These are phyloP conservation scores for Gonapodya prolifera DNA, from an alignment of 192 early-diverging fungal genomes.

Conservation along the genomic window DNA sequence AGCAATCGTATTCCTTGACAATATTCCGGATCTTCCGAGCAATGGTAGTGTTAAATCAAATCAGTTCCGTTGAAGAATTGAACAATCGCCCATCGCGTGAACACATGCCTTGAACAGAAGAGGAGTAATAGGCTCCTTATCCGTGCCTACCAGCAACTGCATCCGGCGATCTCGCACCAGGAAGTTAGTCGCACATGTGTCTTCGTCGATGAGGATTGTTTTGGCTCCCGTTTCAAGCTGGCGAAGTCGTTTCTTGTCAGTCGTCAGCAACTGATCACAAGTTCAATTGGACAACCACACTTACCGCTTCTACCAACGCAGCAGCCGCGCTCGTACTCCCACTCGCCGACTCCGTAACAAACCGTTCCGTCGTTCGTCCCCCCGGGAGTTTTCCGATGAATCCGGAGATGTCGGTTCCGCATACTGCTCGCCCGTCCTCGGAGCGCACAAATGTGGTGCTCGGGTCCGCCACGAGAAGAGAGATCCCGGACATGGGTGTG, in stretches of 20 bases:
- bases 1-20: conserved; percentile 19
- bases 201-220: conserved; percentile 44
- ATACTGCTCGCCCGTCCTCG: conserved; percentile 36
- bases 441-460: conserved; percentile 28
- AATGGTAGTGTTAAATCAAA: conserved; percentile 1
- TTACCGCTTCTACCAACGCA: conserved; percentile 38
- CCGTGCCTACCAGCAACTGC: conserved; percentile 28
- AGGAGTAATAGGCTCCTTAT: conserved; percentile 42
- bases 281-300: too few species aligned
- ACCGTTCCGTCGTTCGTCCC: conserved; percentile 22
- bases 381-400: conserved; percentile 40
- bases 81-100: neutral
- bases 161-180: conserved; percentile 42
- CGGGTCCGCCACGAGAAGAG: conserved; percentile 27
- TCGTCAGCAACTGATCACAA: conserved; percentile 23
- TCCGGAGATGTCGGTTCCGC: conserved; percentile 29
- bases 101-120: conserved; percentile 22
- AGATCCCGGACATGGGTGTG: conserved; percentile 39
- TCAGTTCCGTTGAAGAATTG: too few species aligned
- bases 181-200: conserved; percentile 49
- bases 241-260: too few species aligned
- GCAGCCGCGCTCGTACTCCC: conserved; percentile 48
- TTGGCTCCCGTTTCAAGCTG: too few species aligned
- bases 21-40: conserved; percentile 20
- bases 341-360: conserved; percentile 32